Conservation (phyloP, 2,329 filamentous ascomycete genomes). For the Cercospora sesami region DNA sequence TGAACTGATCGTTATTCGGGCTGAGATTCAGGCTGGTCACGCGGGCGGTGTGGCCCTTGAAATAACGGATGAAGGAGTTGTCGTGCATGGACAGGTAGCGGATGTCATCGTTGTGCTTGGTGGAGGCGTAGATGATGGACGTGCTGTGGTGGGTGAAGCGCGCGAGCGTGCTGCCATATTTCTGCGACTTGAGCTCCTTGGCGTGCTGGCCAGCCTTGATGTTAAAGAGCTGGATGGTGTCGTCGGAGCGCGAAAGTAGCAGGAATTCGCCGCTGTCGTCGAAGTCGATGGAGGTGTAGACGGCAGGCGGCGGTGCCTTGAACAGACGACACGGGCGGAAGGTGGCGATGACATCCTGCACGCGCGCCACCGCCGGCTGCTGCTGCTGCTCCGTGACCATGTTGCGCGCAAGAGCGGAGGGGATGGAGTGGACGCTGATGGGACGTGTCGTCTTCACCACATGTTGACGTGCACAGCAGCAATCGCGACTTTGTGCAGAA, state of each 20-base stretch:
- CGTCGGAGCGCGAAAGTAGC: conserved; percentile 88
- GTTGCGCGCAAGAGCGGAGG: background rate
- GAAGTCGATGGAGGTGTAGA: conserved; percentile 89
- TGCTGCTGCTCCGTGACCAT: conserved; percentile 30
- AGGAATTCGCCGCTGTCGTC: conserved; percentile 92
- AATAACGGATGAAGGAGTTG: conserved; percentile 95
- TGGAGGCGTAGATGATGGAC: conserved; percentile 92
- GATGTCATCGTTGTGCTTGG: conserved; percentile 88
- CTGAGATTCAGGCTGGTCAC: conserved; percentile 84
- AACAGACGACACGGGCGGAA: conserved; percentile 69
- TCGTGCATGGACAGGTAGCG: conserved; percentile 89
- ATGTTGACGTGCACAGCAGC: background rate
- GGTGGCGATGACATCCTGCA: conserved; percentile 73
- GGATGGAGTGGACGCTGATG: background rate
- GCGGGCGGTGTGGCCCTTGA: conserved; percentile 80
- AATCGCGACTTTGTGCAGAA: background rate
- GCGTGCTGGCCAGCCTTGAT: conserved; percentile 85
- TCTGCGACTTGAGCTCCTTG: conserved; percentile 89
- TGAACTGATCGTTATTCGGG: conserved; percentile 84
- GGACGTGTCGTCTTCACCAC: background rate
- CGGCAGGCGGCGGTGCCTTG: conserved; percentile 53
- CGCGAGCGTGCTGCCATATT: conserved; percentile 92
- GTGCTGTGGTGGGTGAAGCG: conserved; percentile 90
- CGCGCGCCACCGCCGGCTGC: conserved; percentile 52
- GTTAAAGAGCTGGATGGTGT: conserved; percentile 94